phyloP scores from a whole-genome alignment of 2,329 filamentous ascomycete species.

The Aureobasidium sp. region DNA sequence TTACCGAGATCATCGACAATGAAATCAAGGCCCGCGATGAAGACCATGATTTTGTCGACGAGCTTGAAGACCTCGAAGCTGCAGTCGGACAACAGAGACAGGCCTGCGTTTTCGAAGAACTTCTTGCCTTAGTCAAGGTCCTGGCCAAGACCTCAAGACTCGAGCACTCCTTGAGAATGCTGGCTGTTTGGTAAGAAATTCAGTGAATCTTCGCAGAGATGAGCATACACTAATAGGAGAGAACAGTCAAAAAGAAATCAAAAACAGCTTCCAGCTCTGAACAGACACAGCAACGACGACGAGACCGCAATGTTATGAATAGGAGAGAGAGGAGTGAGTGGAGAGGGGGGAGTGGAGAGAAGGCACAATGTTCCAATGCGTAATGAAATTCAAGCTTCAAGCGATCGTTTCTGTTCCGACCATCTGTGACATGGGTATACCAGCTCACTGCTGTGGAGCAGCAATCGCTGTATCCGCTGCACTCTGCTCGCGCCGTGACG shows the following conservation, averaged over 20 bases:
- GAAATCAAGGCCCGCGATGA: neutral
- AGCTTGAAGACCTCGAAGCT: neutral
- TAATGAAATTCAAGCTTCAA: too few relatives aligned
- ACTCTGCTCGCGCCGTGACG: too few relatives aligned
- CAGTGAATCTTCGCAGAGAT: neutral
- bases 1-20: neutral
- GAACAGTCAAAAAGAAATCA: neutral
- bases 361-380: too few relatives aligned
- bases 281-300: too few relatives aligned
- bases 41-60: neutral
- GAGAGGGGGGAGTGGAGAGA: too few relatives aligned
- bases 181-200: neutral
- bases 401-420: too few relatives aligned
- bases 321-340: too few relatives aligned
- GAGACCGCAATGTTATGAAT: too few relatives aligned
- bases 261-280: neutral
- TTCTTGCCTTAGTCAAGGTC: neutral
- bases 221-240: neutral
- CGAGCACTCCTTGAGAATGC: neutral
- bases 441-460: too few relatives aligned
- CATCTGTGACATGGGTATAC: too few relatives aligned
- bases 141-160: neutral
- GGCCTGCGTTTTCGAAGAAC: neutral
- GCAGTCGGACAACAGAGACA: neutral
- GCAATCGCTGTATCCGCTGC: too few relatives aligned